These are phyloP conservation scores for Monascus purpureus DNA, from an alignment of 495 filamentous ascomycete genomes.

Conservation along the genomic window DNA sequence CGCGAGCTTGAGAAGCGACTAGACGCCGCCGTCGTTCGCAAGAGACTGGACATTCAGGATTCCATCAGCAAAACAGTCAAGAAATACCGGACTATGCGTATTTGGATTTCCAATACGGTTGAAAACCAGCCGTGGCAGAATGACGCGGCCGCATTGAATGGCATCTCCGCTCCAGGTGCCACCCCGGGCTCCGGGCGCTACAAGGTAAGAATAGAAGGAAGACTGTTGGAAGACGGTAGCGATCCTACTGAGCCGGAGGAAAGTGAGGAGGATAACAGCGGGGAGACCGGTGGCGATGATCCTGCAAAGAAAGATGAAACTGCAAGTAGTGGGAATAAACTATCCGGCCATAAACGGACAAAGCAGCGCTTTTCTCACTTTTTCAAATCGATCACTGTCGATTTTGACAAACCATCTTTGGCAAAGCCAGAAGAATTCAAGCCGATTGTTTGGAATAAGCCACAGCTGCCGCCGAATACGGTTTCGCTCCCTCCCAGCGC, in stretches of 20 bases:
- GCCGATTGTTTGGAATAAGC: constrained; percentile 61
- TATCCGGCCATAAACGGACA: background rate
- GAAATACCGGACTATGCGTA: constrained; percentile 70
- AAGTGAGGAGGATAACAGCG: constrained; percentile 44
- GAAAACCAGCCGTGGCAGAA: constrained; percentile 92
- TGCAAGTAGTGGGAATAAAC: background rate
- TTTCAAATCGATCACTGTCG: constrained; percentile 81
- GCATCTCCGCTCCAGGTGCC: constrained; percentile 8
- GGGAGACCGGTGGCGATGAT: constrained; percentile 43
- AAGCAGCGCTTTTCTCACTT: constrained; percentile 68
- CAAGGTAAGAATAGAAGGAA: constrained; percentile 83
- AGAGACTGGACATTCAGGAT: constrained; percentile 81
- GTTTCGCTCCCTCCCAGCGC: constrained; percentile 32
- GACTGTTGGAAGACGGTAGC: constrained; percentile 65
- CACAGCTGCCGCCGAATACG: constrained; percentile 38
- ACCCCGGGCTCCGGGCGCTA: constrained; percentile 48
- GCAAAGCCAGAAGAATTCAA: constrained; percentile 40
- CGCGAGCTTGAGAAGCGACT: constrained; percentile 78
- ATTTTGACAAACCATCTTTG: constrained; percentile 55
- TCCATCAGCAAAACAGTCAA: constrained; percentile 66
- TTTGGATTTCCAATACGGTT: constrained; percentile 93
- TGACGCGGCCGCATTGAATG: constrained; percentile 26
- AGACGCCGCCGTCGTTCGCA: constrained; percentile 90
- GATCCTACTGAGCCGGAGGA: constrained; percentile 31
- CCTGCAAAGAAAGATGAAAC: constrained; percentile 21